Evolutionary conservation across 805 yeast genomes (phyloP), one percentile per base, ranked within the genome.

Genomic region (Saccharomycopsis sp.): DNA sequence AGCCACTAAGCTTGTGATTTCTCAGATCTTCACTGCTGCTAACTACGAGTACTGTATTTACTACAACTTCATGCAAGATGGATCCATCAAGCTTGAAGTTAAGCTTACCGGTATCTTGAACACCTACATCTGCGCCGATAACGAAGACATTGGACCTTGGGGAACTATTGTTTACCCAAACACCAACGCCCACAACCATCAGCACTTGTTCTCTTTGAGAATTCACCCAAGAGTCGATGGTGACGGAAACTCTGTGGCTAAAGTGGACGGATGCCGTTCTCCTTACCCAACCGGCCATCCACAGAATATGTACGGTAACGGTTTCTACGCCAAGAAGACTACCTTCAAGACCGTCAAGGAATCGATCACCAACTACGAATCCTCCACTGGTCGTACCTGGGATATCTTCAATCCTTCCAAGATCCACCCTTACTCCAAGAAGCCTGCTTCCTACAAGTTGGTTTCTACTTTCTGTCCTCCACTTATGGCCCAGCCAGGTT

Each of bases 1-100:
- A 74, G 87, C 90, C 54, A 84, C 86, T 65, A 83, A 79, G 71
- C 78, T 87, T 71, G 79, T 87, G 59, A 75, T 88, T 57, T 86
- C 91, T 23, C 92, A 87, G 73, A 85, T 87, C 68, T 87, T 87
- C 75, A 87, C 95, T 53, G 92, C 92, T 65, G 90, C 91, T 53
- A 87, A 88, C 78, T 86, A 86, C 70, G 95, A 87, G 75, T 87
- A 87, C 77, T 85, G 91, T 73, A 75, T 87, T 68, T 87, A 87
- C 78, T 87, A 91, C 90, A 82, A 77, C 63, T 84, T 87, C 74
- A 80, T 86, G 76, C 91, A 87, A 75, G 94, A 87, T 71, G 95
- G 92, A 68, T 82, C 90, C 52, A 85, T 87, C 72, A 85, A 84
- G 73, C 77, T 87, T 64, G 94, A 87, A 68, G 77, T 87, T 66